A percentile compares a stretch with the other conserved stretches of the same genome.
phyloP scores from a whole-genome alignment of 140 eudicot genomes.

The Ambrosia hybrid region DNA sequence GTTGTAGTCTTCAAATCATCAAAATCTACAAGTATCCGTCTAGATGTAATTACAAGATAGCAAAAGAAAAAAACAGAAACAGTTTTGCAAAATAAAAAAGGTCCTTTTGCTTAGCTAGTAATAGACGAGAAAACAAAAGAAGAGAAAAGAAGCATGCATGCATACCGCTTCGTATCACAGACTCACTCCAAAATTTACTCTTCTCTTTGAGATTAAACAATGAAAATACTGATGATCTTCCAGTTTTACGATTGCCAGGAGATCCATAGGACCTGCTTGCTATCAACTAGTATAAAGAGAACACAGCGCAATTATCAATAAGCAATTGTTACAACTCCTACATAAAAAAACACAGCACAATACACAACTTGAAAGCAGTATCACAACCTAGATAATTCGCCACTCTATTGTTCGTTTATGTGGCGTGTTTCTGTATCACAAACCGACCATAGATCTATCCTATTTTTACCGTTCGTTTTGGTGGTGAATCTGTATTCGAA shows the following conservation, averaged over 20 bases:
- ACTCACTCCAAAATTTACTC: conserved; percentile 93
- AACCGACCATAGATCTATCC: no score
- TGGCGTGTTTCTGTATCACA: no score
- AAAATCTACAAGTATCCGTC: conserved; percentile 46
- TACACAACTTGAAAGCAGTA: not conserved
- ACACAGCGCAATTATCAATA: conserved; percentile 14
- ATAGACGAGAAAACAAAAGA: conserved; percentile 1
- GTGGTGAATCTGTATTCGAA: no score
- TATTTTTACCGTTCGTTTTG: no score
- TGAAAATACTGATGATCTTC: conserved; percentile 79
- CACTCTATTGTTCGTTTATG: no score
- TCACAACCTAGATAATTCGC: no score
- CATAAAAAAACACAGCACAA: not conserved
- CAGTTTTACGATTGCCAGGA: conserved; percentile 51
- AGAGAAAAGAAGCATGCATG: conserved; percentile 9
- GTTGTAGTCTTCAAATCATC: conserved; percentile 70
- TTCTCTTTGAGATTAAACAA: conserved; percentile 87
- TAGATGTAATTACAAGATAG: conserved; percentile 2
- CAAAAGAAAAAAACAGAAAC: not conserved
- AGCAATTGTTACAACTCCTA: conserved; percentile 3
- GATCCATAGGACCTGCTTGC: conserved; percentile 64
- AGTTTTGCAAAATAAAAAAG: conserved; percentile 1
- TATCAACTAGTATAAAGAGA: conserved; percentile 41
- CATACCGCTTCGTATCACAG: conserved; percentile 79
- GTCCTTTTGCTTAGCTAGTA: conserved; percentile 1